A percentile compares a stretch with the other conserved stretches of the same genome.
Conservation (phyloP, 148 eudicot species). For the Dysphania ambrosioides region DNA sequence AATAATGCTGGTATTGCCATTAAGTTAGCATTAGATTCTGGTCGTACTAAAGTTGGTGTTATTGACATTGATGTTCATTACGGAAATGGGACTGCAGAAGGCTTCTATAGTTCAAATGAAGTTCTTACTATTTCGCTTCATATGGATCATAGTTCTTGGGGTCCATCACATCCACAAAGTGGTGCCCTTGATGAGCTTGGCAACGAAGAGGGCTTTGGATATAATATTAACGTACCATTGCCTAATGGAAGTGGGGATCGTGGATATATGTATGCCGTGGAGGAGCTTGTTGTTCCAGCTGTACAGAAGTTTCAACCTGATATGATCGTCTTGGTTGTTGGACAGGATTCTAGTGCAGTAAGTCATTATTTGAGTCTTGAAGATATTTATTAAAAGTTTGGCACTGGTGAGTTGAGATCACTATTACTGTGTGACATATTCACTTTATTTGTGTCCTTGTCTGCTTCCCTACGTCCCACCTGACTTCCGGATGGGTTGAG, state of each 20-base stretch:
- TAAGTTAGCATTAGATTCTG: conserved; percentile 51
- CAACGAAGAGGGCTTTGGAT: conserved; percentile 74
- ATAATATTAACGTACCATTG: conserved; percentile 77
- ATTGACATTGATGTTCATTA: conserved; percentile 94
- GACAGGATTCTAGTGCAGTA: conserved; percentile 71
- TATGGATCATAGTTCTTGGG: conserved; percentile 99
- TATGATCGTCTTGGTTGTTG: conserved; percentile 75
- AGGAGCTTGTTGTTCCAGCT: conserved; percentile 66
- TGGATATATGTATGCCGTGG: conserved; percentile 70
- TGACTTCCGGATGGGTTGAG: background rate
- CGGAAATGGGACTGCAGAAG: conserved; percentile 94
- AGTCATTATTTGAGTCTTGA: background rate
- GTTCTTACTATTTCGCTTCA: conserved; percentile 91
- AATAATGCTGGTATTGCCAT: conserved; percentile 85
- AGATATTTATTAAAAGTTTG: background rate
- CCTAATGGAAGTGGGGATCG: conserved; percentile 86
- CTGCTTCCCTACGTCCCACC: background rate
- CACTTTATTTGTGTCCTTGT: background rate
- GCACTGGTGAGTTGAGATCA: background rate
- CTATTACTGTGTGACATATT: background rate
- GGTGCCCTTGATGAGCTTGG: conserved; percentile 79
- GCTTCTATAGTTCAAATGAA: conserved; percentile 62
- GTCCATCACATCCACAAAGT: conserved; percentile 85
- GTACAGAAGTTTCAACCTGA: conserved; percentile 66
- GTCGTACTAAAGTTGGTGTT: conserved; percentile 64